phyloP scores from a whole-genome alignment of 345 rosid genomes.

The Crucihimalaya himalaica region DNA sequence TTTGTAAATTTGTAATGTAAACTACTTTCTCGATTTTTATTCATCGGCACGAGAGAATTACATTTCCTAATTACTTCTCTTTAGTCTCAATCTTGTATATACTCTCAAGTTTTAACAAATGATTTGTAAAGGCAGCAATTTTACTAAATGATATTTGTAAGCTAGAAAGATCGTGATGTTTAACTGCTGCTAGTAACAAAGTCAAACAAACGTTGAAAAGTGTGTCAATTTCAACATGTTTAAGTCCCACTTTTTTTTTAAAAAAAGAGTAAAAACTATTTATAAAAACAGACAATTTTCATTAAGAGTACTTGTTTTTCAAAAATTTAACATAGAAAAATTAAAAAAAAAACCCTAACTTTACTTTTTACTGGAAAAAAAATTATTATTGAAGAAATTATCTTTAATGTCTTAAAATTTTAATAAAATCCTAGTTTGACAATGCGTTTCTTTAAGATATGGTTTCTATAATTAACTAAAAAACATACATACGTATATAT shows the following conservation, averaged over 20 bases:
- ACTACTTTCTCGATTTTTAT: not conserved
- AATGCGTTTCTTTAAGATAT: not conserved
- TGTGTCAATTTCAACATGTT: constrained; percentile 1
- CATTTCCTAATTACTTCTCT: not conserved
- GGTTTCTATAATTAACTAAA: not conserved
- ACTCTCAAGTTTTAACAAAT: not conserved
- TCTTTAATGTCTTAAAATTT: not conserved
- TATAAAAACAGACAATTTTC: not conserved
- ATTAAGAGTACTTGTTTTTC: too few species aligned
- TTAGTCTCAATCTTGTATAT: too few species aligned
- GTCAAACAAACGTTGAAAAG: not conserved
- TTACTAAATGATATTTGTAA: not conserved
- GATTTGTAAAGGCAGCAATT: not conserved
- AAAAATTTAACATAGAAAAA: too few species aligned
- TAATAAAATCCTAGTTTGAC: not conserved
- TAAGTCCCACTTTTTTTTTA: not conserved
- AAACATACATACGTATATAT: not conserved
- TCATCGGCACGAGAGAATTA: not conserved
- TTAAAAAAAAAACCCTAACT: not conserved
- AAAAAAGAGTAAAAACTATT: not conserved
- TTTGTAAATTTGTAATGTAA: not conserved
- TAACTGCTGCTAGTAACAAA: not conserved
- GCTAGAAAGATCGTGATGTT: not conserved
- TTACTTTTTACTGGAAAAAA: not conserved
- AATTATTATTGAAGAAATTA: too few species aligned